phyloP scores from a whole-genome alignment of 345 rosid genomes.

The Mallotus nudiflorus region DNA sequence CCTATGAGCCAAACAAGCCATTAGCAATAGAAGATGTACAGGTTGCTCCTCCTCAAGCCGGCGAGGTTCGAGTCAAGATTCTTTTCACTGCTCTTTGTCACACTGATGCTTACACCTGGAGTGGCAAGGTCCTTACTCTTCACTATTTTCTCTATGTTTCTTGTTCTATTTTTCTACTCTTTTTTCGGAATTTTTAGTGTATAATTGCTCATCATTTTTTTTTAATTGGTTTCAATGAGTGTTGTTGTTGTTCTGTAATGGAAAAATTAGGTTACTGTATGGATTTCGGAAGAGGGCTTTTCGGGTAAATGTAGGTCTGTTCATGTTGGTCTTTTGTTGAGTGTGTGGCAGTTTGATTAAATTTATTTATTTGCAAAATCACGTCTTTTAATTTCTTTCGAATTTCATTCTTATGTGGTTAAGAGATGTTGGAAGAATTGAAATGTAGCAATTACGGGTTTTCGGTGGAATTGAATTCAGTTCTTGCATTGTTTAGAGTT shows the following conservation, averaged over 20 bases:
- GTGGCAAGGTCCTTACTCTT: conserved; percentile 72
- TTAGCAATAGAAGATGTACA: conserved; percentile 83
- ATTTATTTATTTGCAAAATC: too few species aligned
- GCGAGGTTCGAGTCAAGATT: conserved; percentile 91
- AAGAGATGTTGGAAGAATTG: too few species aligned
- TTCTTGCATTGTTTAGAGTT: too few species aligned
- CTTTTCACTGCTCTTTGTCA: conserved; percentile 93
- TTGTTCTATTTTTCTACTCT: not conserved
- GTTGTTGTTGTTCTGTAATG: not conserved
- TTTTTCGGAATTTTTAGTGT: not conserved
- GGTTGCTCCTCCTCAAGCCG: conserved; percentile 95
- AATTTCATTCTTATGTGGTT: too few species aligned
- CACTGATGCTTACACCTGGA: conserved; percentile 98
- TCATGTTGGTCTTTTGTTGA: too few species aligned
- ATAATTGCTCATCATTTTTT: not conserved
- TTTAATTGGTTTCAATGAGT: too few species aligned
- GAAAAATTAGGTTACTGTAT: not conserved
- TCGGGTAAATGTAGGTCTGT: too few species aligned
- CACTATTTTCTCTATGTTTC: not conserved
- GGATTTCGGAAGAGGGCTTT: too few species aligned
- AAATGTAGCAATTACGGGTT: too few species aligned
- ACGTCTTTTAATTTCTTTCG: not conserved
- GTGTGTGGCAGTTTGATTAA: too few species aligned
- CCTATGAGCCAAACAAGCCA: conserved; percentile 92
- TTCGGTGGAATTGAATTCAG: too few species aligned